Percentiles rank a stretch among this genome's conserved stretches.
Conservation (phyloP, 768 basidiomycete species). For the Phlebiopsis gigantea region DNA sequence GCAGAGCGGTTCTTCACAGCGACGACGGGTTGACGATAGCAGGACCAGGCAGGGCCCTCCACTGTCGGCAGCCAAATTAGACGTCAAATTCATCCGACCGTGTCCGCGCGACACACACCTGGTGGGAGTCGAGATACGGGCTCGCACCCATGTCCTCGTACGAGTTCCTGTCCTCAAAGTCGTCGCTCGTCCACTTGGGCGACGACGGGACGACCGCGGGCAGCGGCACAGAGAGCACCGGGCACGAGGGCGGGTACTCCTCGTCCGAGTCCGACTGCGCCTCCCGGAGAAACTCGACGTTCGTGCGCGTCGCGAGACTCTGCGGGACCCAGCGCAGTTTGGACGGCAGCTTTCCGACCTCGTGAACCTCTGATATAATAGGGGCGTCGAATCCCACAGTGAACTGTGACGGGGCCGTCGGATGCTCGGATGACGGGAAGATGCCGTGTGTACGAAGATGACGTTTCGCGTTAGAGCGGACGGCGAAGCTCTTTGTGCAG, state of each 20-base stretch:
- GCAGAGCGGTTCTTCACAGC: constrained; percentile 1
- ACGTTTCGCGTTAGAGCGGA: constrained; percentile 76
- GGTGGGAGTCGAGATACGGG: constrained; percentile 31
- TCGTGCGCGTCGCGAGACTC: constrained; percentile 28
- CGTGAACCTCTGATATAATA: constrained; percentile 39
- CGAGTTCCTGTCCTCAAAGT: constrained; percentile 31
- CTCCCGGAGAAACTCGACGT: constrained; percentile 26
- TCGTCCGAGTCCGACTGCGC: constrained; percentile 24
- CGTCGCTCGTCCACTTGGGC: constrained; percentile 26
- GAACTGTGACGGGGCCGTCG: constrained; percentile 25
- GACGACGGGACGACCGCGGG: constrained; percentile 29
- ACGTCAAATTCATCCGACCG: neutral
- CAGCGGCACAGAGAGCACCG: constrained; percentile 32
- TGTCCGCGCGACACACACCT: constrained; percentile 20
- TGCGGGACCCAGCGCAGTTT: constrained; percentile 39
- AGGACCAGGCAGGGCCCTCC: constrained; percentile 32
- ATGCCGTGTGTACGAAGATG: constrained; percentile 75
- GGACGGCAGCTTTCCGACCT: constrained; percentile 30
- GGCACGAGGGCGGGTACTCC: constrained; percentile 27
- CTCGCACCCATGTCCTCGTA: constrained; percentile 24
- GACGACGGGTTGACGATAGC: constrained; percentile 22
- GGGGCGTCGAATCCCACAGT: constrained; percentile 42
- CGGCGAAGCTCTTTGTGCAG: constrained; percentile 67
- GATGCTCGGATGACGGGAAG: constrained; percentile 27
- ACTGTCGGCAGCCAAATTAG: constrained; percentile 19